Evolutionary conservation across 1,284 basidiomycete species (phyloP), one percentile per base, ranked within the genome.

Genomic region (Leccinum subrobustum): DNA sequence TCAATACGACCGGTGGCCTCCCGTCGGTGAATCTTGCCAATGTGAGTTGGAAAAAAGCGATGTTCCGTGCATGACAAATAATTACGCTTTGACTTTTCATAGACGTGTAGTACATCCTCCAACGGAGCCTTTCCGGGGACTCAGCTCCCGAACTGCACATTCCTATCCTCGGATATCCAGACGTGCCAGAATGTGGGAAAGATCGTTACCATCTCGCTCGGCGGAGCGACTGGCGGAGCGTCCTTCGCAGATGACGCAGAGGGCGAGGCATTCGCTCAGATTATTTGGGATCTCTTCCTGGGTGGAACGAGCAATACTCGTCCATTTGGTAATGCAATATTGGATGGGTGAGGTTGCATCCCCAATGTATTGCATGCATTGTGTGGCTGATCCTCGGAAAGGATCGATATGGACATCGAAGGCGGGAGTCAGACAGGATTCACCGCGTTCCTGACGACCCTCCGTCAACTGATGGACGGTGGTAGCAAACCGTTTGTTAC

Each of bases 371-470:
- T n/a, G 3, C 4, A 16, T 47, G 4, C 3, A 11, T 33, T 29
- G 23, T 3, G 4, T 47, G 11, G 23, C 54, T 66, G 9, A 70
- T 27, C 4, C 6, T 50, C 11, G 5, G 9, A 42, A 58, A 87
- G 85, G 29, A 75, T 89, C 48, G 87, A 89, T 65, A 73, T 89
- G 52, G 87, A 89, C 64, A 85, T 89, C 59, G 88, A 89, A 70
- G 83, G 84, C 23, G 87, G 87, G 27, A 67, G 74, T 2, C 78
- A 79, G 52, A 76, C 76, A 3, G 81, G 83, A 58, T 85, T 81
- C 68, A 75, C 76, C 16, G 79, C 83, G 0, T 88, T 89, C 65
- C 78, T 87, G 42, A 83, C 74, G 47, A 73, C 77, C 58, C 77
- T 89, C 20, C 77, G 85, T 6, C 70, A 77, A 0, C 78, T 81